Base-by-base conservation (phyloP, 768 basidiomycete species). In the Panaeolus papilionaceus region DNA sequence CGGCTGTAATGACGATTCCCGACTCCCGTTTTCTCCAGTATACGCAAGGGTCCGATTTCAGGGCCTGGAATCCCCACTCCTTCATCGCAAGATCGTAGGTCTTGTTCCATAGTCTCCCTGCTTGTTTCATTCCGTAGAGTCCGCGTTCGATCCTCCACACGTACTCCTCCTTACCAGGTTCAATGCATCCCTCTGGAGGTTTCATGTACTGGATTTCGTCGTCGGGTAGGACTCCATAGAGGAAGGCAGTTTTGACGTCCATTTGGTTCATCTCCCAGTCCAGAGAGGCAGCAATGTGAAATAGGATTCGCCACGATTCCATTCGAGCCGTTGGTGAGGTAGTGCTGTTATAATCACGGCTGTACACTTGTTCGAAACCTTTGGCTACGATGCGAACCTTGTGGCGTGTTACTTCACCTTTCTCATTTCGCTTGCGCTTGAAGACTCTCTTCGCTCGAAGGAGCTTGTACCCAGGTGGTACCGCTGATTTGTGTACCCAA, bases 171-270 rank as follows among this genome's bases (percentile, higher is more conserved):
- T 42, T 42, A 2, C 16, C 40, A 1, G 40, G 40, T 10, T 76
- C 72, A 39, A 72, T 67, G 42, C 76, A 79, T 0, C 80, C 78
- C 0, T 72, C 67, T 0, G 81, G 82, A 51, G 80, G 76, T n/a
- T 78, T 76, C 78, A 83, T 80, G 63, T 76, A 81, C 23, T 69
- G 70, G 0, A 71, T 64, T 44, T 80, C 76, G 7, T 81, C 75
- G 1, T 73, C 67, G 1, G 71, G 71, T 0, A 80, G 68, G 0
- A 71, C 62, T 3, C 80, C 78, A 69, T 83, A 72, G 0, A 83
- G 75, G 69, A 79, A 84, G 0, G 81, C 79, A 0, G 78, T 81
- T 38, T 81, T 82, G 38, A 84, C 73, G 69, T 84, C 80, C 5
- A 82, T 72, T 45, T 84, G 81, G 6, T 77, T 71, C 0, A 80